phyloP scores from a whole-genome alignment of 148 eudicot genomes.

The Pharnaceum exiguum region DNA sequence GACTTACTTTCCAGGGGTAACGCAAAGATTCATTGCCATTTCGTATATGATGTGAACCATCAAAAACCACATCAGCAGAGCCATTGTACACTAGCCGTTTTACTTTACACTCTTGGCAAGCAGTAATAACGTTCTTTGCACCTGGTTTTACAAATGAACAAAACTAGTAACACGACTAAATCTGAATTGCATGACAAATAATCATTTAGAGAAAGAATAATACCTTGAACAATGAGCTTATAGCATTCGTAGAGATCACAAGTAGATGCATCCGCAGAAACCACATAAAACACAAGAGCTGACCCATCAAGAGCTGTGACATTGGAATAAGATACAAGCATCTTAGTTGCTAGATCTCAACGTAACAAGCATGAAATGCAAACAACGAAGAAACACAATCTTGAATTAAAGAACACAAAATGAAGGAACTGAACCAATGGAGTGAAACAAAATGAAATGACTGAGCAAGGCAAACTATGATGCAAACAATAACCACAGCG shows the following conservation, averaged over 20 bases:
- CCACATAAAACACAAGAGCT: conserved; percentile 64
- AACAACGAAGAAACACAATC: neutral
- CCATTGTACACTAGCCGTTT: conserved; percentile 70
- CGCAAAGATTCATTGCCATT: conserved; percentile 68
- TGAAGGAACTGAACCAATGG: neutral
- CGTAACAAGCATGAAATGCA: neutral
- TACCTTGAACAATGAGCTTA: conserved; percentile 77
- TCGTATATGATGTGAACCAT: conserved; percentile 49
- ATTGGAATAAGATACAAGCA: neutral
- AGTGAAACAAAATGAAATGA: neutral
- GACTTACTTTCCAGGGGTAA: conserved; percentile 62
- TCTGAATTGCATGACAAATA: neutral
- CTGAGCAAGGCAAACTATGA: too few species aligned
- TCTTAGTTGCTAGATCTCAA: neutral
- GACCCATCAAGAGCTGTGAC: conserved; percentile 81
- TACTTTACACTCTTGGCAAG: conserved; percentile 79
- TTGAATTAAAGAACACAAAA: neutral
- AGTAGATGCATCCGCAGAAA: conserved; percentile 20
- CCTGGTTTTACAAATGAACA: conserved; percentile 37
- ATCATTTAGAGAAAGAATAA: conserved; percentile 6
- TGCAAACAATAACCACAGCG: too few species aligned
- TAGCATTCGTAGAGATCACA: conserved; percentile 53
- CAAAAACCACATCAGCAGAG: conserved; percentile 76
- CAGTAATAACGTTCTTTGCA: conserved; percentile 70
- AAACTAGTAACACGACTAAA: neutral